These are phyloP conservation scores for Leptodontidium sp. DNA, from an alignment of 2,329 filamentous ascomycete species.

Conservation along the genomic window DNA sequence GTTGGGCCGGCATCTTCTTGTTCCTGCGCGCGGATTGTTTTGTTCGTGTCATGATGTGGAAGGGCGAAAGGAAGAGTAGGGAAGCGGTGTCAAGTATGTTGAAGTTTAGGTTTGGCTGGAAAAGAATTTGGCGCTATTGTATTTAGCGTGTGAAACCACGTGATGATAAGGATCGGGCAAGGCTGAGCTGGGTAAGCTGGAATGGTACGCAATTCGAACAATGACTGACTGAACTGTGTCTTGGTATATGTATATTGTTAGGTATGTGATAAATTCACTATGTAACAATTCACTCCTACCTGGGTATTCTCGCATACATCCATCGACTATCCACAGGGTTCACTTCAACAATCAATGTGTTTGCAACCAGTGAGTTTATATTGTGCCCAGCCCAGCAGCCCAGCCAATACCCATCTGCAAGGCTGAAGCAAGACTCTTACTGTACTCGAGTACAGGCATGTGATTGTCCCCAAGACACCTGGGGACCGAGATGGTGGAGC, in stretches of 20 bases:
- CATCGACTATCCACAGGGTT: no score
- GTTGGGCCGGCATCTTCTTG: slow-evolving; percentile 43
- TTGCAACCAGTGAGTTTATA: no score
- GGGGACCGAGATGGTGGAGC: slow-evolving; percentile 15
- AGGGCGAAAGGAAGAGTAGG: neutral
- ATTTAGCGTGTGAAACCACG: slow-evolving; percentile 4
- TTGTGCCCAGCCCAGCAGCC: neutral
- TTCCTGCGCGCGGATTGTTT: slow-evolving; percentile 17
- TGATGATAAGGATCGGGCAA: slow-evolving; percentile 9
- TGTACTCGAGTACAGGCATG: slow-evolving; percentile 1
- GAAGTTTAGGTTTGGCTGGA: neutral
- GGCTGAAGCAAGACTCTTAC: neutral
- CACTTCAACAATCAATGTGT: no score
- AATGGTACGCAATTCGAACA: neutral
- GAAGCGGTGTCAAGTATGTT: neutral
- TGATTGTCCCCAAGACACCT: slow-evolving; percentile 10
- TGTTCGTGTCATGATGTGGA: slow-evolving; percentile 12
- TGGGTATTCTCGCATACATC: no score
- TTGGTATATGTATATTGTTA: no score
- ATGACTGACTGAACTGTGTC: no score
- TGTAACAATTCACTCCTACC: no score
- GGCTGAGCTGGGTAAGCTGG: neutral
- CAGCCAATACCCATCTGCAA: neutral
- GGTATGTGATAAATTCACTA: no score
- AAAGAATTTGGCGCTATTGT: slow-evolving; percentile 2